phyloP scores from a whole-genome alignment of 129 eudicot species.

The Silybum marianum region DNA sequence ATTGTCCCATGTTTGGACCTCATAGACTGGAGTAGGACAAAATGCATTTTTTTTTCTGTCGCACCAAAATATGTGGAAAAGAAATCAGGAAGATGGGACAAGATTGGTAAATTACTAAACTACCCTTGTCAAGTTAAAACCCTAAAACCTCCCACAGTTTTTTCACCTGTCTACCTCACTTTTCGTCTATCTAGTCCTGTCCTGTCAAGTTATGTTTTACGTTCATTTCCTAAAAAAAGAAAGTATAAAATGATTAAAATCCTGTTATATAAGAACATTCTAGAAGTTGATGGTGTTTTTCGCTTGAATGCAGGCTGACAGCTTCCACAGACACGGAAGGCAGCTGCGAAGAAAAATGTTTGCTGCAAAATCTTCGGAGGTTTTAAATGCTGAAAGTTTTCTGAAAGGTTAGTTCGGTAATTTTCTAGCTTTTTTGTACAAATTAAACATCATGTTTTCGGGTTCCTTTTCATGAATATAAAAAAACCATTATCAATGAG shows the following conservation, averaged over 20 bases:
- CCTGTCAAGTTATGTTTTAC: slow-evolving; percentile 18
- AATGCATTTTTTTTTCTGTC: neutral
- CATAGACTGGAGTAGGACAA: neutral
- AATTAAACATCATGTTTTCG: neutral
- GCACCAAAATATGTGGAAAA: neutral
- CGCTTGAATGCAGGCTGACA: slow-evolving; percentile 55
- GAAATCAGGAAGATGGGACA: neutral
- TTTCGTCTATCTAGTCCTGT: neutral
- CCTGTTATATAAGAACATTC: neutral
- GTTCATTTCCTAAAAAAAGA: neutral
- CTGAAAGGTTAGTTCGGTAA: neutral
- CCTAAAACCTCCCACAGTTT: neutral
- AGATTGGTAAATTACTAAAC: neutral
- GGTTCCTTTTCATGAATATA: neutral
- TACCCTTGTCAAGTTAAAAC: neutral
- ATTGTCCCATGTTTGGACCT: neutral
- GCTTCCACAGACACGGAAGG: slow-evolving; percentile 58
- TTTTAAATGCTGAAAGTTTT: slow-evolving; percentile 39
- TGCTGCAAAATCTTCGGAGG: slow-evolving; percentile 81
- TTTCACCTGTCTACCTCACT: neutral
- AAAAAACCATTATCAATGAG: neutral
- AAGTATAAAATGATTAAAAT: neutral
- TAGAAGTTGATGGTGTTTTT: neutral
- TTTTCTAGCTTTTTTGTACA: slow-evolving; percentile 10
- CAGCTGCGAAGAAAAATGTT: slow-evolving; percentile 67